Percentiles rank a stretch among this genome's conserved stretches.
Conservation (phyloP, 2,329 filamentous ascomycete species). For the Coniochaeta hoffmannii region DNA sequence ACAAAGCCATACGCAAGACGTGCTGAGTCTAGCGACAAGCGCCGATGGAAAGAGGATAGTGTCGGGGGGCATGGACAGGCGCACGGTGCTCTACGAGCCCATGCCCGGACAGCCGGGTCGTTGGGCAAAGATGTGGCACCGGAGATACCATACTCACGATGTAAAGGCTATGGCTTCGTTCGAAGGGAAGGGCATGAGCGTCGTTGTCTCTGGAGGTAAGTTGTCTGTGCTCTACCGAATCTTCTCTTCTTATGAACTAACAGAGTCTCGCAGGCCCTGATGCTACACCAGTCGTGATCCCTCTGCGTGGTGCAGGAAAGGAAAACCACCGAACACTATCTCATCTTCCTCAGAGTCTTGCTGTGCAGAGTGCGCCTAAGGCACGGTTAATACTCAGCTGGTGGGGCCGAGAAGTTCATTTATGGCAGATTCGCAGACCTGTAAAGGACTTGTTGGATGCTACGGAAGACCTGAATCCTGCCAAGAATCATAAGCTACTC, state of each 20-base stretch:
- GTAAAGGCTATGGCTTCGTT: conserved; percentile 92
- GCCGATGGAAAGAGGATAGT: conserved; percentile 74
- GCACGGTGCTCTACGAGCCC: conserved; percentile 75
- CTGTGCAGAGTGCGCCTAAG: conserved; percentile 63
- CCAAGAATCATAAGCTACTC: conserved; percentile 55
- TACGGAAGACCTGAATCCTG: conserved; percentile 32
- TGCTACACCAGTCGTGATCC: conserved; percentile 73
- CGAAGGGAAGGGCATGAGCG: conserved; percentile 74
- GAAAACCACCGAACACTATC: conserved; percentile 78
- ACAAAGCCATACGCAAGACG: conserved; percentile 80
- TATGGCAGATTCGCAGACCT: conserved; percentile 59
- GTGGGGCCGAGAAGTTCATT: conserved; percentile 82
- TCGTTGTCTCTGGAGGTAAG: conserved; percentile 85
- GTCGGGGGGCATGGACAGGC: conserved; percentile 86
- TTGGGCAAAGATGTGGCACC: conserved; percentile 83
- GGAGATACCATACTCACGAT: conserved; percentile 85
- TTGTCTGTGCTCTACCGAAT: conserved; percentile 10
- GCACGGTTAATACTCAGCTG: conserved; percentile 77
- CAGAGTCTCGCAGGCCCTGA: conserved; percentile 60
- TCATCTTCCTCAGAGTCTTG: conserved; percentile 73
- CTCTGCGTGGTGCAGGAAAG: conserved; percentile 66
- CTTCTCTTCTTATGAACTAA: conserved; percentile 16
- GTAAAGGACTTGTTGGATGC: conserved; percentile 38
- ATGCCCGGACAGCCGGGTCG: conserved; percentile 50
- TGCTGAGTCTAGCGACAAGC: conserved; percentile 79